These are phyloP conservation scores for Arachis stenosperma DNA, from an alignment of 306 rosid genomes.

Conservation along the genomic window DNA sequence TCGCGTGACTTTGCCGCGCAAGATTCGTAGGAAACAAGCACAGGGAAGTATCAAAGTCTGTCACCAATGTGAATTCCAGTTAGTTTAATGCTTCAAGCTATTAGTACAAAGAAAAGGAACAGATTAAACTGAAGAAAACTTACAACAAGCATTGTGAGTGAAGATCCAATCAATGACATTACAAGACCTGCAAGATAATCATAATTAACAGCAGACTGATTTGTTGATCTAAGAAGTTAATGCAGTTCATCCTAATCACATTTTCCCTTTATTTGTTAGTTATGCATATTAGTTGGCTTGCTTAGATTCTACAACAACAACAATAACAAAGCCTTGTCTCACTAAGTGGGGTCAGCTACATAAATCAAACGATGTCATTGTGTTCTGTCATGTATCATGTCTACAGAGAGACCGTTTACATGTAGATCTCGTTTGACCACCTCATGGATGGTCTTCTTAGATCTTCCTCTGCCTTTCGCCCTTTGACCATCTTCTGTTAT, in stretches of 20 bases:
- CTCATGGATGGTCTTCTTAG: too few species aligned
- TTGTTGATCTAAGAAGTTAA: slow-evolving; percentile 13
- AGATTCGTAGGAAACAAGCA: slow-evolving; percentile 77
- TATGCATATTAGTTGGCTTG: too few species aligned
- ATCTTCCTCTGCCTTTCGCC: too few species aligned
- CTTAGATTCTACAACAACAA: too few species aligned
- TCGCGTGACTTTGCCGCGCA: slow-evolving; percentile 62
- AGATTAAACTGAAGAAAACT: slow-evolving; percentile 41
- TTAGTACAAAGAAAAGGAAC: slow-evolving; percentile 14
- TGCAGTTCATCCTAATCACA: slow-evolving; percentile 2
- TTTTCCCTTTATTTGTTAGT: slow-evolving; percentile 4
- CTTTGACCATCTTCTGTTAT: too few species aligned
- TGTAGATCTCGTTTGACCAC: too few species aligned
- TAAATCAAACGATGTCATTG: too few species aligned
- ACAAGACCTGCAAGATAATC: slow-evolving; percentile 61
- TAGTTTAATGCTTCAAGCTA: slow-evolving; percentile 13
- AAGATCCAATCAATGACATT: slow-evolving; percentile 92
- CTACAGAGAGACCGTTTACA: too few species aligned
- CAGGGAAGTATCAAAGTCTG: slow-evolving; percentile 98
- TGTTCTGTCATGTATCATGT: too few species aligned
- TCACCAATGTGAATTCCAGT: slow-evolving; percentile 25
- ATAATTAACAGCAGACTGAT: background rate
- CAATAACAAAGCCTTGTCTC: too few species aligned
- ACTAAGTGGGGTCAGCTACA: too few species aligned
- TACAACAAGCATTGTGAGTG: slow-evolving; percentile 96